These are phyloP conservation scores for Eruca vesicaria DNA, from an alignment of 441 rosid genomes.

Conservation along the genomic window DNA sequence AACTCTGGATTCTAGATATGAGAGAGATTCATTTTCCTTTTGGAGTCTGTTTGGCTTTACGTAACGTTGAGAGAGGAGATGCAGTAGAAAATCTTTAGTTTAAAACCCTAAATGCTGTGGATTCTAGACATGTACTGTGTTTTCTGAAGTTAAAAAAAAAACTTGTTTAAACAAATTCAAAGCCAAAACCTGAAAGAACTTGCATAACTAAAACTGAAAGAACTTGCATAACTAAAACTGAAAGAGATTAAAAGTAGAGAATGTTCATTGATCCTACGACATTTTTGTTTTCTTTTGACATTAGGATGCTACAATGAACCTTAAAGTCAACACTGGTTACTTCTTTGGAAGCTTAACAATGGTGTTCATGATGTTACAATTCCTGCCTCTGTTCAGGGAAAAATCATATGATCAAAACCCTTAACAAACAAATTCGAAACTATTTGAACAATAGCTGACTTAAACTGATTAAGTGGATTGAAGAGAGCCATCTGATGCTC, in stretches of 20 bases:
- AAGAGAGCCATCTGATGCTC: neutral
- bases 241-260: neutral
- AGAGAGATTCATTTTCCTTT: neutral
- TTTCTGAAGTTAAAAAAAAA: neutral
- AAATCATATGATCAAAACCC: conserved; percentile 2
- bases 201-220: no score
- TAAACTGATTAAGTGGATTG: neutral
- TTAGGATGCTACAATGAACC: neutral
- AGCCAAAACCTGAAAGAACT: neutral
- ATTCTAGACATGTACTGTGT: neutral
- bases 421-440: neutral
- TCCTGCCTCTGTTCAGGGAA: conserved; percentile 38
- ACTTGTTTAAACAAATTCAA: neutral
- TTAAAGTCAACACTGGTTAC: conserved; percentile 15
- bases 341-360: conserved; percentile 30
- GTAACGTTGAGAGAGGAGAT: neutral
- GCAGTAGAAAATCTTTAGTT: conserved; percentile 1
- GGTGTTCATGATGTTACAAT: conserved; percentile 17
- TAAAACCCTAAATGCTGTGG: neutral
- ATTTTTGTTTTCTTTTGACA: neutral
- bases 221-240: neutral
- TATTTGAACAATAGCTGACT: neutral
- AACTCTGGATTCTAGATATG: neutral
- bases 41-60: neutral
- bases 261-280: neutral